phyloP scores from a whole-genome alignment of 1,284 basidiomycete species.

The Microbotryomycetes sp. region DNA sequence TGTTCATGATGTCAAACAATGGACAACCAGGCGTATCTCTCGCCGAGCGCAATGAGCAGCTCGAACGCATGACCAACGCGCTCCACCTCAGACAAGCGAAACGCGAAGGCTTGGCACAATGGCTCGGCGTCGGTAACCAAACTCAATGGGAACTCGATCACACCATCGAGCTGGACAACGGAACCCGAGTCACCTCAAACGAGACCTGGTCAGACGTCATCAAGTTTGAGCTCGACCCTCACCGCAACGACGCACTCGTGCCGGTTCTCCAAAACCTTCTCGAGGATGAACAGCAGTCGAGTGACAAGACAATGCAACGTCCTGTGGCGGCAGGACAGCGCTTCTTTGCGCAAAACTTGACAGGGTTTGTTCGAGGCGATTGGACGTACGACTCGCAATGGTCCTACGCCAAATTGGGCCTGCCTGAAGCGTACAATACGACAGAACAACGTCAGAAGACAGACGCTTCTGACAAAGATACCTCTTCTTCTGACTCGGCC shows the following conservation, averaged over 20 bases:
- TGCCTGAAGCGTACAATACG: constrained; percentile 23
- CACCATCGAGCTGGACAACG: constrained; percentile 8
- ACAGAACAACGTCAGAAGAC: constrained; percentile 2
- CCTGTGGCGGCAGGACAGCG: too few relatives aligned
- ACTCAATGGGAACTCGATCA: background rate
- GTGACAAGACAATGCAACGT: background rate
- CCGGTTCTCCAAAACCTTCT: constrained; percentile 12
- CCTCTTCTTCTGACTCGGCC: background rate
- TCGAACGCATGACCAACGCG: constrained; percentile 13
- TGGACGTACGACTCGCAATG: constrained; percentile 8
- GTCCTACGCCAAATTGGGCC: constrained; percentile 14
- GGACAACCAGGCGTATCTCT: constrained; percentile 1
- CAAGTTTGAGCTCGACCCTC: constrained; percentile 3
- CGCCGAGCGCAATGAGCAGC: constrained; percentile 2
- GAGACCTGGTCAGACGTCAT: background rate
- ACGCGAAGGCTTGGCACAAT: constrained; percentile 15
- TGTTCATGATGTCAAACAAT: constrained; percentile 30
- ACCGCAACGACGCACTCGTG: constrained; percentile 1
- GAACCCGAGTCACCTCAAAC: constrained; percentile 5
- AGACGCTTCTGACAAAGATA: background rate
- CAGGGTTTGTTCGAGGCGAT: constrained; percentile 35
- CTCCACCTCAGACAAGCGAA: constrained; percentile 9
- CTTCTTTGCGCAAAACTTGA: constrained; percentile 34
- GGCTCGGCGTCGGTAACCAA: constrained; percentile 9
- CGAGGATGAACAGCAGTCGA: background rate